A percentile compares a stretch with the other conserved stretches of the same genome.
These are phyloP conservation scores for Pseudohalonectria lignicola DNA, from an alignment of 2,329 filamentous ascomycete species.

Conservation along the genomic window DNA sequence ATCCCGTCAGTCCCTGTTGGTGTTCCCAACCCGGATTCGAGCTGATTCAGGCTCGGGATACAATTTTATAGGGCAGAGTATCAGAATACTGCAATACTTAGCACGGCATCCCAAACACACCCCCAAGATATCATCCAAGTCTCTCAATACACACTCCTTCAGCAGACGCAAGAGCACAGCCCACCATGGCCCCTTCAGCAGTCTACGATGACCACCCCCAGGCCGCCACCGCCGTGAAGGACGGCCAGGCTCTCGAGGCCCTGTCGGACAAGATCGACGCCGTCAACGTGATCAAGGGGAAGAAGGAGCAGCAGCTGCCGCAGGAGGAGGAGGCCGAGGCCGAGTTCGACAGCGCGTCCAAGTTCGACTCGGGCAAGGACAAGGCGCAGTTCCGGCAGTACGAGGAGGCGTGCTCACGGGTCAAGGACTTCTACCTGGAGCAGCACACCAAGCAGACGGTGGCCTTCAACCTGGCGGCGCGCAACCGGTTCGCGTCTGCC, in stretches of 20 bases:
- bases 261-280: slow-evolving; percentile 22
- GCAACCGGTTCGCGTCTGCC: slow-evolving; percentile 57
- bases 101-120: too few relatives aligned
- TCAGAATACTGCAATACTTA: too few relatives aligned
- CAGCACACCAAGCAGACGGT: slow-evolving; percentile 64
- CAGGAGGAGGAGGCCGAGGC: slow-evolving; percentile 2
- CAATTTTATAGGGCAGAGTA: too few relatives aligned
- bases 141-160: too few relatives aligned
- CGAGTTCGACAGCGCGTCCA: slow-evolving; percentile 9
- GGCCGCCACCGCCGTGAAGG: slow-evolving; percentile 5
- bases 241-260: slow-evolving; percentile 18
- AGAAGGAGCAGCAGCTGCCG: slow-evolving; percentile 5
- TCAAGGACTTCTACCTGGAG: slow-evolving; percentile 77
- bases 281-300: slow-evolving; percentile 19
- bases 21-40: too few relatives aligned
- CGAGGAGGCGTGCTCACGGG: slow-evolving; percentile 69
- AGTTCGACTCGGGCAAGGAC: slow-evolving; percentile 21
- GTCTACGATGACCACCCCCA: slow-evolving; percentile 9
- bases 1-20: too few relatives aligned
- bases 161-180: too few relatives aligned
- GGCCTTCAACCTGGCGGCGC: slow-evolving; percentile 74
- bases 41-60: too few relatives aligned
- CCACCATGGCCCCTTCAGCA: slow-evolving; percentile 18
- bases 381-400: slow-evolving; percentile 50
- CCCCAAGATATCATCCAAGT: too few relatives aligned